Percentiles rank a stretch among this genome's conserved stretches.
phyloP scores from a whole-genome alignment of 2,329 filamentous ascomycete genomes.

The Lachnellula subtilissima region DNA sequence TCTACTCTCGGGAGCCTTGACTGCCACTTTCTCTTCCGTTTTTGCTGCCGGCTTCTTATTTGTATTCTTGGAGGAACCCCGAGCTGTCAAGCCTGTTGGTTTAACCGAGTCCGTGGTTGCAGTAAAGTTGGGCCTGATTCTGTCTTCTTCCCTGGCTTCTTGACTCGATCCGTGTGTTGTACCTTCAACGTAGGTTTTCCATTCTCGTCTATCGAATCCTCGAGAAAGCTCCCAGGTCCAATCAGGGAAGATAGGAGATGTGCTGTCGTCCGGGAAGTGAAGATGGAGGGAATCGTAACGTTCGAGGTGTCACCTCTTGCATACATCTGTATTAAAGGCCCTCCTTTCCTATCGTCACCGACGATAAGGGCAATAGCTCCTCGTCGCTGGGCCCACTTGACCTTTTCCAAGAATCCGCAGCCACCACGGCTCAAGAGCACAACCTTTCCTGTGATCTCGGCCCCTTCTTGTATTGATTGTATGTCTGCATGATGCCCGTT shows the following conservation, averaged over 20 bases:
- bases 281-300: constrained; percentile 87
- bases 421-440: constrained; percentile 88
- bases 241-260: constrained; percentile 86
- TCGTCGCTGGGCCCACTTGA: constrained; percentile 91
- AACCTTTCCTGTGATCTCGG: constrained; percentile 90
- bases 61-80: constrained; percentile 23
- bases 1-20: constrained; percentile 17
- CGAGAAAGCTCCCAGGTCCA: constrained; percentile 61
- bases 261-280: constrained; percentile 91
- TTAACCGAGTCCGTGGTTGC: constrained; percentile 27
- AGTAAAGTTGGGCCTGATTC: constrained; percentile 25
- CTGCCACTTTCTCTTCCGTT: constrained; percentile 17
- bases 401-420: constrained; percentile 94
- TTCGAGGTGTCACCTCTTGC: constrained; percentile 95
- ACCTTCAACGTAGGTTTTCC: constrained; percentile 52
- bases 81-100: constrained; percentile 23
- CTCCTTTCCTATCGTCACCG: constrained; percentile 85
- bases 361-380: constrained; percentile 89
- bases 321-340: constrained; percentile 93
- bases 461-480: constrained; percentile 82
- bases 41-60: constrained; percentile 28
- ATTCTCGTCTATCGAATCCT: constrained; percentile 56
- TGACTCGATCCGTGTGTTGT: constrained; percentile 36
- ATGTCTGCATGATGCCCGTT: constrained; percentile 69
- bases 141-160: constrained; percentile 26